Evolutionary conservation across 1,284 basidiomycete species (phyloP).

Genomic region (Fomitopsis schrenkii): DNA sequence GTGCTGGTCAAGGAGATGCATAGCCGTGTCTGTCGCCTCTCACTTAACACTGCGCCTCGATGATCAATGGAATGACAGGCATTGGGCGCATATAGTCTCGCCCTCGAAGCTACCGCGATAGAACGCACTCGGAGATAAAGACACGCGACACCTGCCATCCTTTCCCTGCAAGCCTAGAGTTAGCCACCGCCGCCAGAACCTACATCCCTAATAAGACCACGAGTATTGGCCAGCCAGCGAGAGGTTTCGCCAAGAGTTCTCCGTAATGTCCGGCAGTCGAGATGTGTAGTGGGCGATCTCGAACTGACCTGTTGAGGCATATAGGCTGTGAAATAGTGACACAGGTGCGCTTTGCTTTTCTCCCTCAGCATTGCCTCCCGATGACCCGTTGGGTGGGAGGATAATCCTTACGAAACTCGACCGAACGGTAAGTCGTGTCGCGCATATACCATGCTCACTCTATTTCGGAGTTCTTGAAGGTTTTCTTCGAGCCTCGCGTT

Average conservation of each 20-base stretch:
- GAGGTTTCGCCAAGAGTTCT: background rate
- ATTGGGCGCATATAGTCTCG: background rate
- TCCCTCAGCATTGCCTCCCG: background rate
- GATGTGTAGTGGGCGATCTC: background rate
- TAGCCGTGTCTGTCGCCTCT: background rate
- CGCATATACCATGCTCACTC: background rate
- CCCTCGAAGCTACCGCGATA: background rate
- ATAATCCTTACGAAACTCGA: constrained; percentile 20
- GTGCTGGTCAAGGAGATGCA: background rate
- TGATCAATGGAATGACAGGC: background rate
- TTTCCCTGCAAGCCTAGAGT: background rate
- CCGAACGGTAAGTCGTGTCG: background rate
- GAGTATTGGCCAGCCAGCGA: background rate
- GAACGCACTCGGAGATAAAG: background rate
- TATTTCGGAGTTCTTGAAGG: background rate
- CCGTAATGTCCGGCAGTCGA: background rate
- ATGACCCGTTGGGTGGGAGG: constrained; percentile 16
- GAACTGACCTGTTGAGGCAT: background rate
- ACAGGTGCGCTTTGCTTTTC: background rate
- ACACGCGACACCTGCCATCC: background rate
- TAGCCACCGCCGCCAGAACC: background rate
- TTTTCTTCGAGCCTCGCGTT: background rate
- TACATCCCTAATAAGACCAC: background rate
- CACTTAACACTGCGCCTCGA: background rate
- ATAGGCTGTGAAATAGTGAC: background rate